These are phyloP conservation scores for Dioszegia crocea DNA, from an alignment of 768 basidiomycete genomes.

Conservation along the genomic window DNA sequence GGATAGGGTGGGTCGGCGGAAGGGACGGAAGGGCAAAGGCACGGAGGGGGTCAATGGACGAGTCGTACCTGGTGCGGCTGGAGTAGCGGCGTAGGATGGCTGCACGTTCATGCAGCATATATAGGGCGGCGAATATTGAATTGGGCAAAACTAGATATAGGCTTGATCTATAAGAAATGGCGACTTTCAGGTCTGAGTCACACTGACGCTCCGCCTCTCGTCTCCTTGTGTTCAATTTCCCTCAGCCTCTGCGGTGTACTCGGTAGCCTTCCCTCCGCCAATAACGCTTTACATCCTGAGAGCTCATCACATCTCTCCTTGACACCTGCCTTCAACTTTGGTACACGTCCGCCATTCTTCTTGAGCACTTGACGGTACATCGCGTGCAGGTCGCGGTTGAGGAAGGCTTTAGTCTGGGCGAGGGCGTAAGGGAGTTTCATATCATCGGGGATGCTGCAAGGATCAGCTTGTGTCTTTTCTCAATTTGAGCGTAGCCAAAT, in stretches of 20 bases:
- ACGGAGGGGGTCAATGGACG: conserved; percentile 31
- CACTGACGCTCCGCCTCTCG: not conserved
- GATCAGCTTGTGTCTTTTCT: not conserved
- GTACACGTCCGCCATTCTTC: conserved; percentile 24
- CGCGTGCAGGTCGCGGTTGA: conserved; percentile 24
- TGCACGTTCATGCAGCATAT: not conserved
- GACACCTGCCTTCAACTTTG: conserved; percentile 13
- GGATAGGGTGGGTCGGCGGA: conserved; percentile 13
- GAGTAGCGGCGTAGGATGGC: not conserved
- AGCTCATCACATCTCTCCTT: conserved; percentile 36
- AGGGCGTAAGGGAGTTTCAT: conserved; percentile 34
- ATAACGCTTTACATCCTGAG: conserved; percentile 16
- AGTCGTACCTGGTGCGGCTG: conserved; percentile 30
- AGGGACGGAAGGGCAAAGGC: conserved; percentile 29
- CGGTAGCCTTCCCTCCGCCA: conserved; percentile 18
- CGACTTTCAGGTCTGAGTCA: not conserved
- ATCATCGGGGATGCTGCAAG: conserved; percentile 37
- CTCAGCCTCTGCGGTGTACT: not conserved
- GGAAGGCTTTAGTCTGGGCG: conserved; percentile 16
- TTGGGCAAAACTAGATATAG: too few relatives aligned
- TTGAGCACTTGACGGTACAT: conserved; percentile 20
- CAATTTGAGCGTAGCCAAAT: too few relatives aligned
- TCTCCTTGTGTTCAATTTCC: not conserved
- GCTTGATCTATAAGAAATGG: not conserved
- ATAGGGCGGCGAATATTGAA: too few relatives aligned